A percentile compares a stretch with the other conserved stretches of the same genome.
These are phyloP conservation scores for Agaricales sp. DNA, from an alignment of 1,284 basidiomycete genomes.

Conservation along the genomic window DNA sequence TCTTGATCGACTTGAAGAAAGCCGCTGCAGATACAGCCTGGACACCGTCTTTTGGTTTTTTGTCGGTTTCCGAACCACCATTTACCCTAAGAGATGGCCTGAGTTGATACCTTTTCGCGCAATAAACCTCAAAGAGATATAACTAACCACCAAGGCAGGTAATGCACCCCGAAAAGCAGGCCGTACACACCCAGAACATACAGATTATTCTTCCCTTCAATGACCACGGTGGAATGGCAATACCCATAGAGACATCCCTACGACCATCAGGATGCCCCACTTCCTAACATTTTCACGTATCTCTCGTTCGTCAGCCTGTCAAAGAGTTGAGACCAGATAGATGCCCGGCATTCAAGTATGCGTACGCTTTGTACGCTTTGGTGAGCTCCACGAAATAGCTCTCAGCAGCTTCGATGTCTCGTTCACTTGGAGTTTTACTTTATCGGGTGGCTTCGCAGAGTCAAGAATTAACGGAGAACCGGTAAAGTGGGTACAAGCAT, in stretches of 20 bases:
- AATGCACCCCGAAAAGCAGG: slow-evolving; percentile 80
- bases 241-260: slow-evolving; percentile 91
- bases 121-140: too few species aligned
- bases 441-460: slow-evolving; percentile 83
- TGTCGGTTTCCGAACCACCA: slow-evolving; percentile 98
- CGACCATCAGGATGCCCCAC: slow-evolving; percentile 97
- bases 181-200: slow-evolving; percentile 90
- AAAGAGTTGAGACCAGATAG: slow-evolving; percentile 2
- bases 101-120: slow-evolving; percentile 3
- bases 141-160: slow-evolving; percentile 73
- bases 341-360: too few species aligned
- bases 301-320: slow-evolving; percentile 79
- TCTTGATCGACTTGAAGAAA: slow-evolving; percentile 89
- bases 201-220: slow-evolving; percentile 86
- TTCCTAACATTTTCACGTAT: slow-evolving; percentile 88
- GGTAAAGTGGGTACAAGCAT: background rate
- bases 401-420: slow-evolving; percentile 87
- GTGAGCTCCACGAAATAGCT: slow-evolving; percentile 89
- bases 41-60: slow-evolving; percentile 89
- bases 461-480: background rate
- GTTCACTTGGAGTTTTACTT: slow-evolving; percentile 77
- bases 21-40: slow-evolving; percentile 74
- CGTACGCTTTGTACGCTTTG: slow-evolving; percentile 95
- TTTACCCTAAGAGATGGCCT: slow-evolving; percentile 42
- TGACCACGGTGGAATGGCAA: slow-evolving; percentile 92